Conservation (phyloP, 2,329 filamentous ascomycete species). For the Chaetothyriales sp. region DNA sequence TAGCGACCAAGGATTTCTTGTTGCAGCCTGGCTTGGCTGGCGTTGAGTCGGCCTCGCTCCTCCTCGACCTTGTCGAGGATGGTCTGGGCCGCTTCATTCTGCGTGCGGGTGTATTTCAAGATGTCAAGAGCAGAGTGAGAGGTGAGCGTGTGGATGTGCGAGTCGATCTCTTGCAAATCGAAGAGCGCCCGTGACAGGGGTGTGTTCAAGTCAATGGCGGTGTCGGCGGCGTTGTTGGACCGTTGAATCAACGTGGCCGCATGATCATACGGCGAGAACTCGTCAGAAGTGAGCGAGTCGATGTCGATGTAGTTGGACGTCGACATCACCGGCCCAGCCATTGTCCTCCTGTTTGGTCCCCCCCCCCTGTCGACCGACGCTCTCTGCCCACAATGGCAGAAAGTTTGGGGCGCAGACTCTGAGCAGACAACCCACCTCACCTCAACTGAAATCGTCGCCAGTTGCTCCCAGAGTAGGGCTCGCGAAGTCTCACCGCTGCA, state of each 20-base stretch:
- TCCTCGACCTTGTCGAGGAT: slow-evolving; percentile 65
- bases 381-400: too few relatives aligned
- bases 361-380: too few relatives aligned
- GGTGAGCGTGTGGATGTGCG: slow-evolving; percentile 80
- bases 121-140: slow-evolving; percentile 72
- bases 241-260: slow-evolving; percentile 78
- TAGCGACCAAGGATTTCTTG: slow-evolving; percentile 77
- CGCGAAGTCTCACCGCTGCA: background rate
- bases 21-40: slow-evolving; percentile 74
- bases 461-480: too few relatives aligned
- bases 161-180: slow-evolving; percentile 93
- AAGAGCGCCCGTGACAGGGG: slow-evolving; percentile 88
- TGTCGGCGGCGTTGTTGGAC: slow-evolving; percentile 86
- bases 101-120: slow-evolving; percentile 60
- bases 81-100: slow-evolving; percentile 56
- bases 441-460: too few relatives aligned
- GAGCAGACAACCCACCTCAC: too few relatives aligned
- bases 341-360: background rate
- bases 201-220: slow-evolving; percentile 81
- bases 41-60: slow-evolving; percentile 66
- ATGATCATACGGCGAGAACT: slow-evolving; percentile 68
- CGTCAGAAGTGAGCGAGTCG: slow-evolving; percentile 71
- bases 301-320: slow-evolving; percentile 68
- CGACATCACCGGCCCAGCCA: background rate
- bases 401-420: too few relatives aligned